Conservation (phyloP, 1,284 basidiomycete species). For the Grifola frondosa region DNA sequence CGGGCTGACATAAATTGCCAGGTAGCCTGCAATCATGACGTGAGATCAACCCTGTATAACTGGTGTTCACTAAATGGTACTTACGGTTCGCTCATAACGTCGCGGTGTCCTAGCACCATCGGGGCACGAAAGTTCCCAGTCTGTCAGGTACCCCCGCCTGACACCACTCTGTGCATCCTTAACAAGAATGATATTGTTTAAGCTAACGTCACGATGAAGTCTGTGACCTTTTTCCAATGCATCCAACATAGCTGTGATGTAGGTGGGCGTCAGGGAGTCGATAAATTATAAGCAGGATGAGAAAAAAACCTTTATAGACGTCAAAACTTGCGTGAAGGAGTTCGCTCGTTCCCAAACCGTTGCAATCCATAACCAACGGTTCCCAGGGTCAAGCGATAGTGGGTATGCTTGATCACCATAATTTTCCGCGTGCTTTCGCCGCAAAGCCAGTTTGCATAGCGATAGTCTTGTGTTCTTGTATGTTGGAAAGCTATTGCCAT, state of each 20-base stretch:
- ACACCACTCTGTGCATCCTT: too few species aligned
- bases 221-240: neutral
- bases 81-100: too few species aligned
- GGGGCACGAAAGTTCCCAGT: conserved; percentile 15
- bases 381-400: conserved; percentile 8
- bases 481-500: too few species aligned
- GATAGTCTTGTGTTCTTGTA: conserved; percentile 1
- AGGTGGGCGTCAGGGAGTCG: neutral
- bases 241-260: conserved; percentile 4
- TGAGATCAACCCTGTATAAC: conserved; percentile 1
- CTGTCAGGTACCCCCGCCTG: too few species aligned
- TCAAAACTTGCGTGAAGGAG: conserved; percentile 8
- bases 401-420: neutral
- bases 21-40: too few species aligned
- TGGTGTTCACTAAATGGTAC: too few species aligned
- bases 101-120: too few species aligned
- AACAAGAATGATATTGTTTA: conserved; percentile 11
- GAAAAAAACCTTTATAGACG: conserved; percentile 5
- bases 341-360: conserved; percentile 3
- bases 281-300: neutral
- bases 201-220: conserved; percentile 13
- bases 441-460: neutral
- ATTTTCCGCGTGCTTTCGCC: neutral
- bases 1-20: neutral
- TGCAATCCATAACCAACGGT: conserved; percentile 10